These are phyloP conservation scores for Talaromyces verruculosus DNA, from an alignment of 2,329 filamentous ascomycete species.

Conservation along the genomic window DNA sequence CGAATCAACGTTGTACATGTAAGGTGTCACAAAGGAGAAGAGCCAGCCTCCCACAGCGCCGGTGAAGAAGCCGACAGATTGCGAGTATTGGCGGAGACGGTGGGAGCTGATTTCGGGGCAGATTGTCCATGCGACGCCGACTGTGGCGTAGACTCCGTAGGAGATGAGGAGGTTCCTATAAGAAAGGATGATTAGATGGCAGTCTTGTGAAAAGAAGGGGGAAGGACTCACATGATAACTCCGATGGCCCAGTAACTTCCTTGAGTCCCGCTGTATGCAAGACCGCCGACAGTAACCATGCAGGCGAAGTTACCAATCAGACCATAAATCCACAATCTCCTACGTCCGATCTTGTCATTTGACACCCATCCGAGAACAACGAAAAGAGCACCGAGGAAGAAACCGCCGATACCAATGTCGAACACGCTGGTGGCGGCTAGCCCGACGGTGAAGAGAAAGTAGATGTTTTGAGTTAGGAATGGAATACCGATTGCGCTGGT, in stretches of 20 bases:
- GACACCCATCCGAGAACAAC: not conserved
- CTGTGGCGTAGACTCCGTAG: not conserved
- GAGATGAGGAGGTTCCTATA: not conserved
- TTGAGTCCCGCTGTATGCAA: not conserved
- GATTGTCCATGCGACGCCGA: conserved; percentile 1
- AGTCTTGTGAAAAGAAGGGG: not conserved
- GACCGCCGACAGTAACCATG: conserved; percentile 6
- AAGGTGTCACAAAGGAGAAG: conserved; percentile 10
- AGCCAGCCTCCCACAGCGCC: not conserved
- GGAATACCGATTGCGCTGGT: not conserved
- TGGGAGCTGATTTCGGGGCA: conserved; percentile 2
- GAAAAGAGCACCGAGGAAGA: conserved; percentile 1
- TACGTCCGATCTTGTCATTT: conserved; percentile 1
- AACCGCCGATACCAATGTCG: conserved; percentile 4
- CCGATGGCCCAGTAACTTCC: conserved; percentile 1
- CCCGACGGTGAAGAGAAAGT: conserved; percentile 1
- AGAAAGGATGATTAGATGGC: not conserved
- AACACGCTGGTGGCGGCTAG: not conserved
- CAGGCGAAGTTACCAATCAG: not conserved
- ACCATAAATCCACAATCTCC: not conserved
- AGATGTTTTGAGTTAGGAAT: not conserved
- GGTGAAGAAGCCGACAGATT: not conserved
- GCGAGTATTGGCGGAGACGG: conserved; percentile 2
- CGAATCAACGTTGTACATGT: conserved; percentile 45
- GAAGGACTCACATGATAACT: not conserved